These are phyloP conservation scores for Jamesozyma jinghongensis DNA, from an alignment of 805 yeast genomes.

Conservation along the genomic window DNA sequence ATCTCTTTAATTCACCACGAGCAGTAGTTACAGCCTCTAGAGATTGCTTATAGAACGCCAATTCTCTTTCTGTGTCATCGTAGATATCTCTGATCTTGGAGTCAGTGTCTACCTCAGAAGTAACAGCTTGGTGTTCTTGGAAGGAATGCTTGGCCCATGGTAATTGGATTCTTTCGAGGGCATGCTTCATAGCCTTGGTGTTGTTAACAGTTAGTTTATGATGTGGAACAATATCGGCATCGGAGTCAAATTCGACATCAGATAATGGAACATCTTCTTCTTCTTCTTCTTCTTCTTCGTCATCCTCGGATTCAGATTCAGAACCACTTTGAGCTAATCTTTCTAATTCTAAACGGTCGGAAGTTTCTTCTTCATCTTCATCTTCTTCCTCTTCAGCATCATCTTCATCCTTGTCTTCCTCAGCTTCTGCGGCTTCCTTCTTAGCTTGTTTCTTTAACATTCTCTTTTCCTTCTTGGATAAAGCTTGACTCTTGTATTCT, in stretches of 20 bases:
- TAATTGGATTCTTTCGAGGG: slow-evolving; percentile 56
- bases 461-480: slow-evolving; percentile 57
- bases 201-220: slow-evolving; percentile 86
- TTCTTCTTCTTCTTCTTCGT: slow-evolving; percentile 53
- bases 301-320: slow-evolving; percentile 31
- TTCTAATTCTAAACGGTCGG: slow-evolving; percentile 40
- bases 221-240: slow-evolving; percentile 89
- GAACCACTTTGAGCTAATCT: slow-evolving; percentile 49
- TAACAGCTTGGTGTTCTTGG: slow-evolving; percentile 73
- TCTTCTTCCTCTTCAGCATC: slow-evolving; percentile 38
- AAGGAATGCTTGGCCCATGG: slow-evolving; percentile 57
- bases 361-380: slow-evolving; percentile 27
- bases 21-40: slow-evolving; percentile 73
- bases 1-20: slow-evolving; percentile 52
- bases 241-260: slow-evolving; percentile 87
- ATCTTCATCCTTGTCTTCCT: slow-evolving; percentile 14
- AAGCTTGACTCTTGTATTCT: slow-evolving; percentile 35
- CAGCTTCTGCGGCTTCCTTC: slow-evolving; percentile 37
- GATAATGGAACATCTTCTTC: slow-evolving; percentile 81
- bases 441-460: slow-evolving; percentile 38
- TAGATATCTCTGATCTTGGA: slow-evolving; percentile 73
- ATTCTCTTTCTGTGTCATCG: slow-evolving; percentile 92
- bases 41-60: slow-evolving; percentile 92
- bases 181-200: slow-evolving; percentile 66
- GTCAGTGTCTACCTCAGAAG: slow-evolving; percentile 52